Conservation (phyloP, 768 basidiomycete species). For the Exsudoporus frostii region DNA sequence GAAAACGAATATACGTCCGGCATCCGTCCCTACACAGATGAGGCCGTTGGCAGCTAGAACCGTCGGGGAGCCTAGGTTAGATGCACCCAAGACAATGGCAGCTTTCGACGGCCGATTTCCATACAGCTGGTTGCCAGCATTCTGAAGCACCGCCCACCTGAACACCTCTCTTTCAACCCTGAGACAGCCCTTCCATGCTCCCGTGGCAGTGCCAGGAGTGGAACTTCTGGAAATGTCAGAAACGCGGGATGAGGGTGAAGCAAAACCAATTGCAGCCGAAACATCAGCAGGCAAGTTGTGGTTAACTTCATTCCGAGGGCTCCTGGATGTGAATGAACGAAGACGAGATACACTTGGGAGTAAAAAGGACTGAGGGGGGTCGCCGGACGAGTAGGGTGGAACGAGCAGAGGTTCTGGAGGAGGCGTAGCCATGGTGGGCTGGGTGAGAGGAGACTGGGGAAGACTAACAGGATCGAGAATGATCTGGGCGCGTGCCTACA, state of each 20-base stretch:
- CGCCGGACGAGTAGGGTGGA: background rate
- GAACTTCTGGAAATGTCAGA: slow-evolving; percentile 70
- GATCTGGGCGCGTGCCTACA: slow-evolving; percentile 34
- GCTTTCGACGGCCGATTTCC: slow-evolving; percentile 53
- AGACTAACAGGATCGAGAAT: slow-evolving; percentile 39
- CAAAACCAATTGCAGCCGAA: slow-evolving; percentile 41
- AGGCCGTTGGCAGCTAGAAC: slow-evolving; percentile 83
- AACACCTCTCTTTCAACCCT: slow-evolving; percentile 56
- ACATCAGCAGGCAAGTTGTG: slow-evolving; percentile 44
- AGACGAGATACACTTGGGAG: slow-evolving; percentile 79
- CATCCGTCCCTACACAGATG: slow-evolving; percentile 84
- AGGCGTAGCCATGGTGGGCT: slow-evolving; percentile 32
- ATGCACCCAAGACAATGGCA: slow-evolving; percentile 57
- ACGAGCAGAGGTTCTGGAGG: slow-evolving; percentile 28
- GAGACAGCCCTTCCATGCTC: slow-evolving; percentile 16
- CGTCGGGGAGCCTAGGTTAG: slow-evolving; percentile 64
- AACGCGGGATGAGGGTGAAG: slow-evolving; percentile 62
- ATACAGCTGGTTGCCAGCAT: slow-evolving; percentile 57
- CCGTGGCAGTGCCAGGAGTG: slow-evolving; percentile 42
- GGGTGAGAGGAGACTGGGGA: slow-evolving; percentile 37
- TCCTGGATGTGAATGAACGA: slow-evolving; percentile 60
- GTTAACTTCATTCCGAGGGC: slow-evolving; percentile 40
- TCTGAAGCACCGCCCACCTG: slow-evolving; percentile 68
- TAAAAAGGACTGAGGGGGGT: slow-evolving; percentile 51
- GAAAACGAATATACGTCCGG: slow-evolving; percentile 77